phyloP scores from a whole-genome alignment of 192 early-diverging fungal species.

The Chytriomyces sp. region DNA sequence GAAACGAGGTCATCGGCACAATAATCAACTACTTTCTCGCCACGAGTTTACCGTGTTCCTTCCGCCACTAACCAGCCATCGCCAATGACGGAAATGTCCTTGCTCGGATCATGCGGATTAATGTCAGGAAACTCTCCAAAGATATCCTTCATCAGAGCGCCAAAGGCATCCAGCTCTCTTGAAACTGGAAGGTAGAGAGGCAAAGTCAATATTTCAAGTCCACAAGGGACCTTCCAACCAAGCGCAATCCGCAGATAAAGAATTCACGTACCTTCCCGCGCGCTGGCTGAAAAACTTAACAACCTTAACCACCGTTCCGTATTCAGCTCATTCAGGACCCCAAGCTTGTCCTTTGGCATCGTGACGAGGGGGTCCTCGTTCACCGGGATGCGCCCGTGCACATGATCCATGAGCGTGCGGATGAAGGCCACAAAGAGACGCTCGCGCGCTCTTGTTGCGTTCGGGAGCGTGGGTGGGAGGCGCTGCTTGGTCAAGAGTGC shows the following conservation, averaged over 20 bases:
- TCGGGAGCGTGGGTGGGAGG: constrained; percentile 21
- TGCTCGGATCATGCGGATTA: background rate
- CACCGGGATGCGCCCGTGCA: background rate
- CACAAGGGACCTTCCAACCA: background rate
- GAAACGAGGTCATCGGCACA: too few species aligned
- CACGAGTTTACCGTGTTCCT: too few species aligned
- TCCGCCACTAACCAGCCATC: too few species aligned
- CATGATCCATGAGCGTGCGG: constrained; percentile 4
- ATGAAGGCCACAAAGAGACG: constrained; percentile 13
- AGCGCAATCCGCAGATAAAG: background rate
- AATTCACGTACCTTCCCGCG: constrained; percentile 8
- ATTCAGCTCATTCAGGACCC: background rate
- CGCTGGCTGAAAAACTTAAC: constrained; percentile 4
- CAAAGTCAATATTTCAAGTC: background rate
- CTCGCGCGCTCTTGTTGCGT: constrained; percentile 11
- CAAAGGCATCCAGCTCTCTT: constrained; percentile 2
- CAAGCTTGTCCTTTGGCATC: constrained; percentile 3
- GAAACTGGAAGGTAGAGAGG: constrained; percentile 22
- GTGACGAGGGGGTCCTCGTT: background rate
- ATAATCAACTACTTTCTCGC: too few species aligned
- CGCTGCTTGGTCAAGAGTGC: constrained; percentile 21
- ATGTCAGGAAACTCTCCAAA: constrained; percentile 26
- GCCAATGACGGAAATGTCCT: too few species aligned
- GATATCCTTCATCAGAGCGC: constrained; percentile 6
- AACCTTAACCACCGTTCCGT: constrained; percentile 12